Percentiles rank a stretch among this genome's conserved stretches.
These are phyloP conservation scores for Flaveria bidentis DNA, from an alignment of 129 eudicot genomes.

Conservation along the genomic window DNA sequence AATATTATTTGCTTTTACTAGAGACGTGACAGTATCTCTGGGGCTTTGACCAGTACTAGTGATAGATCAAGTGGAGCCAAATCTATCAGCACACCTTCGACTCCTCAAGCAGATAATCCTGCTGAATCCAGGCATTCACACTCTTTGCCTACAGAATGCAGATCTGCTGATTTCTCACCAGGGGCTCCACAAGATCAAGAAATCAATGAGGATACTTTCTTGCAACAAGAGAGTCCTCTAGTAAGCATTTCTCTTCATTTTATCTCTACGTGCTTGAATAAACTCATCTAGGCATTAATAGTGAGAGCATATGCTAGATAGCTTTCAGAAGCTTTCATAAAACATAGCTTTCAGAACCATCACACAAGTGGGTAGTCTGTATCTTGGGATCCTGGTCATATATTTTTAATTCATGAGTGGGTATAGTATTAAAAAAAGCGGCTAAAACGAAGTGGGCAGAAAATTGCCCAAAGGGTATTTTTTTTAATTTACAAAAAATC, in stretches of 20 bases:
- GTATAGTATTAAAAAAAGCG: neutral
- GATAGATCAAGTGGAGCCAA: conserved; percentile 89
- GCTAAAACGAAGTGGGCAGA: neutral
- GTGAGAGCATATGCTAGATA: neutral
- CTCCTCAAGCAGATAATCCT: conserved; percentile 81
- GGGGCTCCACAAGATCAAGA: conserved; percentile 55
- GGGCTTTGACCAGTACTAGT: conserved; percentile 71
- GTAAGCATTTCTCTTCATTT: conserved; percentile 42
- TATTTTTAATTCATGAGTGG: neutral
- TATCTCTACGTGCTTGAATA: neutral
- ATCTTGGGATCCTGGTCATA: conserved; percentile 7
- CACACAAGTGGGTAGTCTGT: conserved; percentile 3
- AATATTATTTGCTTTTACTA: conserved; percentile 31
- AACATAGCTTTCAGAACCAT: neutral
- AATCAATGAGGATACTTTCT: conserved; percentile 56
- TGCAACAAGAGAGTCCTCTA: conserved; percentile 75
- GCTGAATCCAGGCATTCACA: conserved; percentile 71
- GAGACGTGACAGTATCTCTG: conserved; percentile 85
- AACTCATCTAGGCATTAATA: neutral
- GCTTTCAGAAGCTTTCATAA: neutral
- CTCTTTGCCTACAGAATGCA: conserved; percentile 62
- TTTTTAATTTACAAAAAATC: neutral
- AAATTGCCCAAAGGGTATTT: neutral
- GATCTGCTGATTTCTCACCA: conserved; percentile 59
- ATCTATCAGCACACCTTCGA: conserved; percentile 83